Evolutionary conservation across 306 rosid species (phyloP).

Genomic region (Mucuna pruriens): DNA sequence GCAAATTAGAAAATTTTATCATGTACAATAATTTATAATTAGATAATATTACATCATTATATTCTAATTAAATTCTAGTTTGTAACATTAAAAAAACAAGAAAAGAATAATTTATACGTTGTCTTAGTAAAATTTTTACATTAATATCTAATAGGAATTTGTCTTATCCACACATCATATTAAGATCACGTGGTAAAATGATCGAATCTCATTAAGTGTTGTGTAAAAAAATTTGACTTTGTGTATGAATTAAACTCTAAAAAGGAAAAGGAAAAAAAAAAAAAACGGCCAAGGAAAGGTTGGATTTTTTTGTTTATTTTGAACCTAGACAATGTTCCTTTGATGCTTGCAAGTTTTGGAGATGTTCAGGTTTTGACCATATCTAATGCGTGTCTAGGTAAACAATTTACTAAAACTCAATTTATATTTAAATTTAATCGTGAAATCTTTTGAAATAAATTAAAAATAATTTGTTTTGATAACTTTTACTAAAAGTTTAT

Average conservation of each 20-base stretch:
- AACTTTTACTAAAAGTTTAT: background rate
- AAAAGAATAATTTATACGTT: no score
- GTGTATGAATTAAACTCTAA: background rate
- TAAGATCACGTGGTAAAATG: background rate
- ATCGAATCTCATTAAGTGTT: no score
- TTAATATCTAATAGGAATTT: background rate
- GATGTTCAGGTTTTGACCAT: slow-evolving; percentile 29
- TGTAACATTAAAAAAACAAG: background rate
- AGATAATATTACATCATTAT: background rate
- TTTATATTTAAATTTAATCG: background rate
- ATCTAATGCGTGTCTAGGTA: background rate
- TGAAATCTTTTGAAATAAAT: background rate
- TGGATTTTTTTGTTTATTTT: background rate
- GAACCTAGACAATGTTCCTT: background rate
- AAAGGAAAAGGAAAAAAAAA: no score
- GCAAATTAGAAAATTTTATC: background rate
- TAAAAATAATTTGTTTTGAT: background rate
- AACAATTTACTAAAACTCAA: background rate
- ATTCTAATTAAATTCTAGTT: background rate
- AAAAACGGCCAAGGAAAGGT: background rate
- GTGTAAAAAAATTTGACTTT: no score
- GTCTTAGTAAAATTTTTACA: background rate
- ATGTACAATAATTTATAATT: background rate
- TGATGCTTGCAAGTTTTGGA: background rate
- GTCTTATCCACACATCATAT: background rate